Base-by-base conservation (phyloP, 1,139 yeast species). In the Candida sp. region DNA sequence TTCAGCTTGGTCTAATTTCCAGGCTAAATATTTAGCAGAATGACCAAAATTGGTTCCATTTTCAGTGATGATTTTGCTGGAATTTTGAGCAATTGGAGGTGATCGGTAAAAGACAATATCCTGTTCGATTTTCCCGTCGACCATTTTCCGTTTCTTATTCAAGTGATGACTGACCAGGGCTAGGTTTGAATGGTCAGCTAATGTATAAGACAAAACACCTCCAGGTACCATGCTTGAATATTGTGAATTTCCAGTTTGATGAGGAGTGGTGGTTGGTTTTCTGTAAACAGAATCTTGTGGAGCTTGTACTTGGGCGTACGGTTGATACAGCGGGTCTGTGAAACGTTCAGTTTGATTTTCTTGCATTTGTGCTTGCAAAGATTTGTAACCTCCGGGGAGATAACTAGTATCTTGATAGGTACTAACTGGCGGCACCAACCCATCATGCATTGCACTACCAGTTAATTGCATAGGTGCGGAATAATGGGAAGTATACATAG, bases 41-140 rank as follows among this genome's bases (percentile, higher is more conserved):
- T 85, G 91, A 1, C 91, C 91, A 40, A 83, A 60, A 38, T 61
- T 60, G 43, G 54, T 46, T n/a, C 52, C 53, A 40, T 50, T 50
- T 41, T 55, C 50, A 43, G 63, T 57, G 19, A 67, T 52, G 43
- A 82, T 64, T 48, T 86, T 70, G 54, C 76, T 79, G 2, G 77
- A 65, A 15, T 83, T 64, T 42, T 75, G 68, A 7, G 47, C 33
- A 5, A 84, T 68, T 9, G 96, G 95, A 5, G 96, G 90, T 2
- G 93, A 81, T 49, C 88, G 76, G 63, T 84, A 88, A 91, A 96
- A 90, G 21, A 87, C 65, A 35, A 85, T 68, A 44, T 84, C 86
- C 22, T 46, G 41, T 27, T 42, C 51, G 5, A 45, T 49, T 38
- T 56, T 47, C 9, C 49, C 59, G 40, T 57, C 62, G 19, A 54